These are phyloP conservation scores for Linaria vulgaris DNA, from an alignment of 257 asterid species.

Conservation along the genomic window DNA sequence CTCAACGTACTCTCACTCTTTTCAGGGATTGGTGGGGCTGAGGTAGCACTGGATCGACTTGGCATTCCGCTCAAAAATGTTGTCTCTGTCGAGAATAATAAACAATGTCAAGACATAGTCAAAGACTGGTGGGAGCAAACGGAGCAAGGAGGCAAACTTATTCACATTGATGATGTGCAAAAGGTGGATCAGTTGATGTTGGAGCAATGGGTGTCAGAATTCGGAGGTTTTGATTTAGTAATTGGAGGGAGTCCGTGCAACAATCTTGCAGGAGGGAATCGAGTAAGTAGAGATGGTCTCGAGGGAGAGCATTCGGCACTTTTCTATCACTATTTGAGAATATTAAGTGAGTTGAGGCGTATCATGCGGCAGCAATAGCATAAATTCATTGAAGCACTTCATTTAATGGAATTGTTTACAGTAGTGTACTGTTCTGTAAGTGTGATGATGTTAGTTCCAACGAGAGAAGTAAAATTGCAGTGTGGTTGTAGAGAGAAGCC, in stretches of 20 bases:
- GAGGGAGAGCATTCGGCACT: slow-evolving; percentile 67
- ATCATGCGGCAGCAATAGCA: background rate
- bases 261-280: slow-evolving; percentile 71
- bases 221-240: slow-evolving; percentile 52
- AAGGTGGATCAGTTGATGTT: slow-evolving; percentile 36
- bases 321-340: slow-evolving; percentile 55
- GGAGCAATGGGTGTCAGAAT: slow-evolving; percentile 30
- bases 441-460: too few relatives aligned
- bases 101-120: slow-evolving; percentile 64
- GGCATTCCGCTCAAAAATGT: slow-evolving; percentile 69
- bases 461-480: too few relatives aligned
- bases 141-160: slow-evolving; percentile 52
- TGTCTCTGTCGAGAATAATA: slow-evolving; percentile 68
- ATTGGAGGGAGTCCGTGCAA: slow-evolving; percentile 89
- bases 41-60: slow-evolving; percentile 85
- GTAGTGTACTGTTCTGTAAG: too few relatives aligned
- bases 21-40: slow-evolving; percentile 96
- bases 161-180: slow-evolving; percentile 60
- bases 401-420: too few relatives aligned
- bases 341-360: background rate
- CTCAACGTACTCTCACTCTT: slow-evolving; percentile 70
- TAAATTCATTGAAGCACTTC: too few relatives aligned
- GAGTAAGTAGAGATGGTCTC: slow-evolving; percentile 74
- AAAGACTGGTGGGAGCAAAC: slow-evolving; percentile 96
- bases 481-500: too few relatives aligned